Base-by-base conservation (phyloP, 306 rosid genomes). In the Crataegus laevigata region DNA sequence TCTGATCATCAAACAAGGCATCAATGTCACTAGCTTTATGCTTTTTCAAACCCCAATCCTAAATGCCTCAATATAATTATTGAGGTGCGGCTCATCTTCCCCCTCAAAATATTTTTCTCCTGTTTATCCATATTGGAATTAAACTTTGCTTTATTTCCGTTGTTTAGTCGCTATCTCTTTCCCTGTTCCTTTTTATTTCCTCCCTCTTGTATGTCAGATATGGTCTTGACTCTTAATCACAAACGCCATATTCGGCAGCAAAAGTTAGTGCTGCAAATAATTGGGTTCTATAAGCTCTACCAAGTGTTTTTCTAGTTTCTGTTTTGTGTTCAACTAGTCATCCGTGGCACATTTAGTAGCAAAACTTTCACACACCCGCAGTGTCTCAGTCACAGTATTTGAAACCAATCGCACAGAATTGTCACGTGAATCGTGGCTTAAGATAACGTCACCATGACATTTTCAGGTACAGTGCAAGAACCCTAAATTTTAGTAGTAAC, bases 11-110 rank as follows among this genome's bases (percentile, higher is more conserved):
- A 82, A 87, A 38, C 82, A 70, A 80, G 75, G 92, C 81, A 83
- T 89, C 92, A 84, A 88, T 89, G 34, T 91, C 97, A 84, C 25
- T 75, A 68, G 82, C 90, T 88, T 88, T 90, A 71, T 87, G 89
- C 89, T 84, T 85, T 84, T 77, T 68, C 84, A 65, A 85, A 59
- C 61, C 76, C 79, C 57, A 80, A 80, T 69, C 66, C 63, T 51
- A 80, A 86, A 71, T 34, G 70, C 67, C 67, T 79, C 78, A 82
- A 85, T 78, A 85, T 78, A 87, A 94, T 92, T 86, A 87, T 89
- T 87, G 87, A 90, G 96, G 84, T 84, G 82, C 91, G 89, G 71
- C 86, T 75, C 91, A 84, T 87, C 89, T 84, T 77, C 75, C 87
- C 86, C n/a, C 67, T 4, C 8, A 54, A 21, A 30, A 9, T 51